These are phyloP conservation scores for Austroboletus eburneus DNA, from an alignment of 768 basidiomycete genomes.

Conservation along the genomic window DNA sequence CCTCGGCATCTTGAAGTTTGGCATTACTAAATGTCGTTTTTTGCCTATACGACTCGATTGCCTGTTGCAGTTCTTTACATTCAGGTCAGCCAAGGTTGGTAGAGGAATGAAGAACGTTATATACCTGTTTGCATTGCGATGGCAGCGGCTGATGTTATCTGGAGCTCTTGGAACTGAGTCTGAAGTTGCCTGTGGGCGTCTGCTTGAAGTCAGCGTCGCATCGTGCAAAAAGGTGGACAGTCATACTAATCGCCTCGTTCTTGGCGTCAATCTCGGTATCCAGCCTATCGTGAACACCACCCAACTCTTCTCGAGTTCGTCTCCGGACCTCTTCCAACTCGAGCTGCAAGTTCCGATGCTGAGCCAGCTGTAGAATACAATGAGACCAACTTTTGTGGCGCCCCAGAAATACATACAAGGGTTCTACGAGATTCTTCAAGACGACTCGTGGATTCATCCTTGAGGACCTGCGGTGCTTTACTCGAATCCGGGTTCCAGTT, in stretches of 20 bases:
- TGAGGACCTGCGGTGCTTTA: constrained; percentile 51
- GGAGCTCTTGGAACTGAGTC: constrained; percentile 57
- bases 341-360: constrained; percentile 58
- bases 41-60: constrained; percentile 59
- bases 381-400: background rate
- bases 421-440: constrained; percentile 71
- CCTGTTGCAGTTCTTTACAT: constrained; percentile 54
- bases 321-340: constrained; percentile 64
- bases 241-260: constrained; percentile 56
- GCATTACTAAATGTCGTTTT: constrained; percentile 57
- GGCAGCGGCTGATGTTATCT: constrained; percentile 55
- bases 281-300: constrained; percentile 51
- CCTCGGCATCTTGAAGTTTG: constrained; percentile 64
- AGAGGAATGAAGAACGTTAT: constrained; percentile 4
- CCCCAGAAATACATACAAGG: constrained; percentile 40
- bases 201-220: constrained; percentile 21
- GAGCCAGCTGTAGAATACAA: constrained; percentile 45
- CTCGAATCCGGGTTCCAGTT: constrained; percentile 33
- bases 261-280: constrained; percentile 48
- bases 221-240: too few relatives aligned
- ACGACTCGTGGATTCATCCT: constrained; percentile 31
- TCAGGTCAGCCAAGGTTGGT: background rate
- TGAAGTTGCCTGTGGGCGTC: constrained; percentile 59
- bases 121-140: constrained; percentile 56
- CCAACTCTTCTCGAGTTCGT: constrained; percentile 60